Conservation (phyloP, 106 monocot genomes). For the Acorus gramineus region DNA sequence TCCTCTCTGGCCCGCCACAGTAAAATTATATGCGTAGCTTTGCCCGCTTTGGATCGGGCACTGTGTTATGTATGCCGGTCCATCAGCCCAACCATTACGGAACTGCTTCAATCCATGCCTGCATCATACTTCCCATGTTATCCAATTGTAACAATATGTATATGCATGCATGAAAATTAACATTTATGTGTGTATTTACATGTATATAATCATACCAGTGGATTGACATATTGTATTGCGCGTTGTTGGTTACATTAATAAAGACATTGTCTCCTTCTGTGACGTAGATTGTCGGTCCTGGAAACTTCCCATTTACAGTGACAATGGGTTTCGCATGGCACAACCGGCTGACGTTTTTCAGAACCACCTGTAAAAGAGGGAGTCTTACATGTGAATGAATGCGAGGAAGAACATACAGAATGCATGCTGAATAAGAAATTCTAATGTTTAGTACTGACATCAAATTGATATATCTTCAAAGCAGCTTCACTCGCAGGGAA, state of each 20-base stretch:
- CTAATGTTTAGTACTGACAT: conserved; percentile 17
- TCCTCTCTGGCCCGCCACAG: conserved; percentile 29
- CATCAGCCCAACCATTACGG: conserved; percentile 44
- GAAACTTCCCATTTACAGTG: conserved; percentile 43
- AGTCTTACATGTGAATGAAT: background rate
- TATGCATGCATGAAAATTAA: background rate
- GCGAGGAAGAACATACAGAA: background rate
- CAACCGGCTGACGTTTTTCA: conserved; percentile 43
- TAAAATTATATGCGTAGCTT: conserved; percentile 30
- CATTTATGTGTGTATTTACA: background rate
- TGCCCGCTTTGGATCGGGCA: conserved; percentile 36
- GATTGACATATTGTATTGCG: conserved; percentile 44
- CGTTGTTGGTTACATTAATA: conserved; percentile 46
- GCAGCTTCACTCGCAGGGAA: conserved; percentile 25
- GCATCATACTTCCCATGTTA: background rate
- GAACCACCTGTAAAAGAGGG: conserved; percentile 24
- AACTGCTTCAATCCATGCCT: conserved; percentile 52
- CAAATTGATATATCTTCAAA: conserved; percentile 46
- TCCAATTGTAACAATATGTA: background rate
- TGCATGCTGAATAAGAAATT: background rate
- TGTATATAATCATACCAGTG: conserved; percentile 31
- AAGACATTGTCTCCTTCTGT: conserved; percentile 47
- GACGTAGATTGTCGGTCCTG: conserved; percentile 46
- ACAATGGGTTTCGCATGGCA: conserved; percentile 46
- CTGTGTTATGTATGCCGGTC: conserved; percentile 41